Evolutionary conservation across 345 rosid species (phyloP), one percentile per base, ranked within the genome.

Genomic region (Lumnitzera racemosa): DNA sequence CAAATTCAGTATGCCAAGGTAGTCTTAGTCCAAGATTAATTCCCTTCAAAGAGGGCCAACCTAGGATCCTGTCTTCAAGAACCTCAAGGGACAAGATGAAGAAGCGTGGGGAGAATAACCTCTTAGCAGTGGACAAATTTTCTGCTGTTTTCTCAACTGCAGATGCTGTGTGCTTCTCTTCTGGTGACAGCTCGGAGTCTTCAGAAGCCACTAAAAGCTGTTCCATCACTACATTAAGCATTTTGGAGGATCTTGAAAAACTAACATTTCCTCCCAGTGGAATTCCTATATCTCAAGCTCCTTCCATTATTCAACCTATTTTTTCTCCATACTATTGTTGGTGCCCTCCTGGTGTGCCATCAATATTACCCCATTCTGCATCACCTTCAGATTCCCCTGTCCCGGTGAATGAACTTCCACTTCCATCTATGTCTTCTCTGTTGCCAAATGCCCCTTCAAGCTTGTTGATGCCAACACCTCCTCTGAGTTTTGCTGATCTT

Each of bases 321-420:
- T 78, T 81, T 69, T 76, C 99, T 55, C 99, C 99, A 11, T 78
- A 85, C 65, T 95, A 90, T 72, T 88, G 96, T 65, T 87, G 96
- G 95, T 95, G 99, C 58, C 95, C 97, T 27, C 80, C 76, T 20
- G 81, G 75, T 70, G 56, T 36, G 43, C 9, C 82, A 41, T 67
- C 96, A 47, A 50, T 80, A 9, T 59, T 74, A 15, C 88, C 83
- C 55, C 71, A 52, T 25, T 46, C 83, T 2, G 66, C 68, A 47
- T 63, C 72, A 20, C 67, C 79, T 15, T 68, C 77, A 11, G 78
- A 77, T 49, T 61, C 67, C 53, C 68, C 83, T 24, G 54, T 72
- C 63, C 58, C 87, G 25, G 62, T 85, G 9, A 69, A 70, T 17
- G 86, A 80, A 68, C 70, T 73, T 62, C 4, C 52, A 1, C 25